phyloP scores from a whole-genome alignment of 2,329 filamentous ascomycete genomes.

The Aspergillus sp. region DNA sequence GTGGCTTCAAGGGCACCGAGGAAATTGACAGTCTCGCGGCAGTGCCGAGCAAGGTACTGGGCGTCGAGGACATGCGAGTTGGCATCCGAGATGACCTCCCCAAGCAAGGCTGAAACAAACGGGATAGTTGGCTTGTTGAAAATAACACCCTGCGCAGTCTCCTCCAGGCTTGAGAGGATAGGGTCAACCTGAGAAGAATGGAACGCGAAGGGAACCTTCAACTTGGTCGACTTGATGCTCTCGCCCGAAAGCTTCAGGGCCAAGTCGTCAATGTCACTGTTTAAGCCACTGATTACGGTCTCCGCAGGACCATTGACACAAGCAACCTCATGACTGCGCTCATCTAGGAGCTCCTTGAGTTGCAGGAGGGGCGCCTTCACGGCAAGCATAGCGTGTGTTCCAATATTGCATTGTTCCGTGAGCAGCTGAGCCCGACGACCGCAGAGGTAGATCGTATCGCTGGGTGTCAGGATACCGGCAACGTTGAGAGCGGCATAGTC shows the following conservation, averaged over 20 bases:
- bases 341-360: conserved; percentile 23
- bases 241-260: conserved; percentile 27
- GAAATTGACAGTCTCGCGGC: conserved; percentile 42
- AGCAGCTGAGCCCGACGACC: conserved; percentile 36
- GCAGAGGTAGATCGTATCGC: conserved; percentile 33
- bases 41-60: conserved; percentile 35
- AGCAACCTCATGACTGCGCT: conserved; percentile 25
- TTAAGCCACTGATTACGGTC: conserved; percentile 36
- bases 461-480: conserved; percentile 30
- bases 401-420: conserved; percentile 31
- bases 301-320: conserved; percentile 39
- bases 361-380: conserved; percentile 31
- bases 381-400: conserved; percentile 40
- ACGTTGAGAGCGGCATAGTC: conserved; percentile 36
- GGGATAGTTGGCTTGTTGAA: conserved; percentile 36
- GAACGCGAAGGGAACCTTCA: conserved; percentile 41
- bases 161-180: conserved; percentile 36
- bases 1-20: conserved; percentile 35
- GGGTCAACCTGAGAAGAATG: conserved; percentile 41
- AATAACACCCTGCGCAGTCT: conserved; percentile 27
- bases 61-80: conserved; percentile 27
- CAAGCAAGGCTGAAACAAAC: conserved; percentile 40
- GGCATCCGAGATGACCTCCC: conserved; percentile 32
- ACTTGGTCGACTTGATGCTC: conserved; percentile 34
- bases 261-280: conserved; percentile 29